These are phyloP conservation scores for Dryas drummondii DNA, from an alignment of 306 rosid species.

Conservation along the genomic window DNA sequence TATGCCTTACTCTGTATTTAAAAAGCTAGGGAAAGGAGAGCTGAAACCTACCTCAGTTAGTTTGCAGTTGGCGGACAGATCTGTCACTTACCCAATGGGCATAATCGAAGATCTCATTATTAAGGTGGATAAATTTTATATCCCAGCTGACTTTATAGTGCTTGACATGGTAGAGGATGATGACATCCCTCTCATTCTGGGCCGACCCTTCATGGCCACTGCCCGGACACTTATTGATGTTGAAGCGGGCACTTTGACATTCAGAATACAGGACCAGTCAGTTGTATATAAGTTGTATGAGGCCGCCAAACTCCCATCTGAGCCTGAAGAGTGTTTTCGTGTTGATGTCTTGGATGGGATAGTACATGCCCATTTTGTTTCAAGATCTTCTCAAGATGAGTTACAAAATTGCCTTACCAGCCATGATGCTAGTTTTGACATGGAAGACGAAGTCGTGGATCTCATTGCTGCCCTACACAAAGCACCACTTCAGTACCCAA, in stretches of 20 bases:
- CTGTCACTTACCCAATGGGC: not conserved
- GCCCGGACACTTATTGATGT: not conserved
- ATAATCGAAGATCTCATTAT: not conserved
- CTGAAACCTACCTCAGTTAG: no score
- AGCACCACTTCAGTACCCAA: accelerated
- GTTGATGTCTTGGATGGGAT: not conserved
- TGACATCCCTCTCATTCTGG: not conserved
- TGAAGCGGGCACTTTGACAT: not conserved
- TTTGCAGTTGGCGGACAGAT: no score
- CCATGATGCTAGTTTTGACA: not conserved
- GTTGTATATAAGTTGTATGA: not conserved
- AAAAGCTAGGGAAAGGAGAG: not conserved
- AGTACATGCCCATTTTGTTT: not conserved
- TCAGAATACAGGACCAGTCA: not conserved
- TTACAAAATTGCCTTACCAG: not conserved
- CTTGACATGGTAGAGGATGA: not conserved
- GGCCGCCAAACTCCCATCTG: not conserved
- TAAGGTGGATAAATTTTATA: not conserved
- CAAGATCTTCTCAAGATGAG: not conserved
- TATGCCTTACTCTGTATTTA: not conserved
- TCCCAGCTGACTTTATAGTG: not conserved
- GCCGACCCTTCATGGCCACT: not conserved
- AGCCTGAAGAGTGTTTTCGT: not conserved
- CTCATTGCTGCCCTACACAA: not conserved
- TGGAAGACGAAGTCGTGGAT: not conserved